A percentile compares a stretch with the other conserved stretches of the same genome.
phyloP scores from a whole-genome alignment of 192 early-diverging fungal genomes.

The Rhizoclosmatium globosum region DNA sequence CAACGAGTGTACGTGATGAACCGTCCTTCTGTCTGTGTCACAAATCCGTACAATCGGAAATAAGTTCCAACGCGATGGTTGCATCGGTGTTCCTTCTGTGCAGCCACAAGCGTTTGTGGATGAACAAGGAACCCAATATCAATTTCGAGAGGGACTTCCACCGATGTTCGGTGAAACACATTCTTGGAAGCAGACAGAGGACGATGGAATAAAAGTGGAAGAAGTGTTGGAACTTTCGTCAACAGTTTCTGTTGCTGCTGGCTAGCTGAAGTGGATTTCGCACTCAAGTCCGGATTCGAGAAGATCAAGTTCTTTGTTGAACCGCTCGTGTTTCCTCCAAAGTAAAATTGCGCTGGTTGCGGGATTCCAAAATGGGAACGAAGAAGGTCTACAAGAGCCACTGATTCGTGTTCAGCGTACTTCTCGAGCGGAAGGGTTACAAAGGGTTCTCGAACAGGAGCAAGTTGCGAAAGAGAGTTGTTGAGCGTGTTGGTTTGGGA shows the following conservation, averaged over 20 bases:
- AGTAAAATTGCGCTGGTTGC: conserved; percentile 43
- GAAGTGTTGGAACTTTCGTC: conserved; percentile 40
- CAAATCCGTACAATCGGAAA: conserved; percentile 55
- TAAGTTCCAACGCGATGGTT: conserved; percentile 32
- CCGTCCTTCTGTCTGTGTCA: conserved; percentile 54
- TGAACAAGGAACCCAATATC: conserved; percentile 43
- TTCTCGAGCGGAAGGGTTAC: conserved; percentile 36
- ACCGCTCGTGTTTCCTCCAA: conserved; percentile 28
- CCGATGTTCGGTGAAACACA: conserved; percentile 40
- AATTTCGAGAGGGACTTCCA: conserved; percentile 54
- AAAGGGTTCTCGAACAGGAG: not conserved
- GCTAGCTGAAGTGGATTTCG: not conserved
- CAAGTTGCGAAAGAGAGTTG: not conserved
- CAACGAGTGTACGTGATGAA: conserved; percentile 54
- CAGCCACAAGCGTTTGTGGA: conserved; percentile 21
- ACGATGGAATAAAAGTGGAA: conserved; percentile 42
- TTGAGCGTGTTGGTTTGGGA: not conserved
- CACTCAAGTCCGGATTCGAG: not conserved
- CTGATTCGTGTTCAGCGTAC: conserved; percentile 30
- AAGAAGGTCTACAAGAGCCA: conserved; percentile 42
- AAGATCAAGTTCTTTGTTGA: not conserved
- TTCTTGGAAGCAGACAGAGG: conserved; percentile 5
- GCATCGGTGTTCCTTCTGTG: conserved; percentile 8
- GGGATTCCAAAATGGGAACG: conserved; percentile 46
- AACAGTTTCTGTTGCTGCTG: conserved; percentile 19